A percentile compares a stretch with the other conserved stretches of the same genome.
phyloP scores from a whole-genome alignment of 192 early-diverging fungal genomes.

The Linderina pennispora region DNA sequence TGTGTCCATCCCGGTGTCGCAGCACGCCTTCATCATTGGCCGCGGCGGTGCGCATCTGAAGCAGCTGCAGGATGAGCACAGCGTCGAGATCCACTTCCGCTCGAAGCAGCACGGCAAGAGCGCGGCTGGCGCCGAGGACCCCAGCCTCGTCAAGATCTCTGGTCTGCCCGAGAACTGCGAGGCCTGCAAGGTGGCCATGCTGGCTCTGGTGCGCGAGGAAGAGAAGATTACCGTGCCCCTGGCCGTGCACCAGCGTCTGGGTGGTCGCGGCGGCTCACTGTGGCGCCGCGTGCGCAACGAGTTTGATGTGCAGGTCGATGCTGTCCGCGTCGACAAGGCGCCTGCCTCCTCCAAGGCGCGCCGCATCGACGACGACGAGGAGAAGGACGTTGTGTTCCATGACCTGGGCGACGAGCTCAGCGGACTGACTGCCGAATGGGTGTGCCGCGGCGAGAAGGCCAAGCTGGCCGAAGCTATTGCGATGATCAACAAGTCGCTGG shows the following conservation, averaged over 20 bases:
- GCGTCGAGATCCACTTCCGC: constrained; percentile 60
- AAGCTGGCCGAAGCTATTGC: constrained; percentile 43
- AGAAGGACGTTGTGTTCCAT: constrained; percentile 18
- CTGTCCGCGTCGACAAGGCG: constrained; percentile 31
- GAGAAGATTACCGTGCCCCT: constrained; percentile 46
- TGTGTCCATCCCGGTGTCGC: constrained; percentile 62
- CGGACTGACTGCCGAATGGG: constrained; percentile 38
- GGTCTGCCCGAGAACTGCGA: constrained; percentile 54
- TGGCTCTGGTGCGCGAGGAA: constrained; percentile 50
- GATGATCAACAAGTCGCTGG: constrained; percentile 13
- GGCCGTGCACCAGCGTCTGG: constrained; percentile 50
- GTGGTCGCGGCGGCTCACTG: constrained; percentile 46
- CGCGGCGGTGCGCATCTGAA: constrained; percentile 65
- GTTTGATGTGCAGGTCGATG: constrained; percentile 55
- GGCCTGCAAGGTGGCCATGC: constrained; percentile 38
- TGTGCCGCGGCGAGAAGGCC: constrained; percentile 48
- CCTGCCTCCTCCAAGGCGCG: no score
- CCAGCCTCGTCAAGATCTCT: constrained; percentile 47
- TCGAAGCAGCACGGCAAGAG: neutral
- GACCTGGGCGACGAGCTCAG: constrained; percentile 7
- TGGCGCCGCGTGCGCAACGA: constrained; percentile 57
- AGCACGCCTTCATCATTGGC: constrained; percentile 81
- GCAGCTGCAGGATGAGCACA: constrained; percentile 59
- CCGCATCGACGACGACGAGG: constrained; percentile 35
- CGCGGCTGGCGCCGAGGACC: constrained; percentile 9